phyloP scores from a whole-genome alignment of 176 grass and related monocot species.

The Saccharum officinarum region DNA sequence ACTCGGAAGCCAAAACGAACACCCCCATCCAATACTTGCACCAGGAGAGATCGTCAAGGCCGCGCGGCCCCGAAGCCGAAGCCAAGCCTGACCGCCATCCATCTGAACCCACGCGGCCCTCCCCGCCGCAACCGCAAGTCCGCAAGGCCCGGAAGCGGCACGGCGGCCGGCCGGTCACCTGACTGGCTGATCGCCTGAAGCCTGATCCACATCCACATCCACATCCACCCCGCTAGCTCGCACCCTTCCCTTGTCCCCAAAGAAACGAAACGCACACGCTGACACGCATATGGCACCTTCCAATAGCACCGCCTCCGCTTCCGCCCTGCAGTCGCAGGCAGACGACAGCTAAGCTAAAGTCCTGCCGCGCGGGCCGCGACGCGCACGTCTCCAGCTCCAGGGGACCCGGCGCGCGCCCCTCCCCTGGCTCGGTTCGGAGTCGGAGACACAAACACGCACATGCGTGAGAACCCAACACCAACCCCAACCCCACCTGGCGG shows the following conservation, averaged over 20 bases:
- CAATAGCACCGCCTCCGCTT: background rate
- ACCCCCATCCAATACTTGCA: background rate
- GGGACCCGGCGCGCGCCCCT: too few species aligned
- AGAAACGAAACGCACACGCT: background rate
- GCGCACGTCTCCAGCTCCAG: too few species aligned
- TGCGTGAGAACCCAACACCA: background rate
- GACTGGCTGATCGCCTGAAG: too few species aligned
- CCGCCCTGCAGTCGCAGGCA: background rate
- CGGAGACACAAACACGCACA: too few species aligned
- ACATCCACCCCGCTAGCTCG: too few species aligned
- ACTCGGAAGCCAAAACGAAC: background rate
- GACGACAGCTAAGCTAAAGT: background rate
- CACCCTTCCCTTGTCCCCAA: constrained; percentile 10
- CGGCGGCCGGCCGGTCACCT: too few species aligned
- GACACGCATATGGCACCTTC: background rate
- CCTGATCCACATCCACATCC: too few species aligned
- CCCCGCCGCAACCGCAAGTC: constrained; percentile 12
- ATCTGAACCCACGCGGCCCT: constrained; percentile 3
- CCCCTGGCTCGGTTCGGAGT: too few species aligned
- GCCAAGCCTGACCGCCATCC: background rate
- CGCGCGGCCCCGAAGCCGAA: background rate
- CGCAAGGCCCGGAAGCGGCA: background rate
- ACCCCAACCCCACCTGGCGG: background rate
- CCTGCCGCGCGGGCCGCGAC: background rate
- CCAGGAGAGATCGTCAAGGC: background rate